Base-by-base conservation (phyloP, 78 protist species). In the Dictyostelium firmibasis region DNA sequence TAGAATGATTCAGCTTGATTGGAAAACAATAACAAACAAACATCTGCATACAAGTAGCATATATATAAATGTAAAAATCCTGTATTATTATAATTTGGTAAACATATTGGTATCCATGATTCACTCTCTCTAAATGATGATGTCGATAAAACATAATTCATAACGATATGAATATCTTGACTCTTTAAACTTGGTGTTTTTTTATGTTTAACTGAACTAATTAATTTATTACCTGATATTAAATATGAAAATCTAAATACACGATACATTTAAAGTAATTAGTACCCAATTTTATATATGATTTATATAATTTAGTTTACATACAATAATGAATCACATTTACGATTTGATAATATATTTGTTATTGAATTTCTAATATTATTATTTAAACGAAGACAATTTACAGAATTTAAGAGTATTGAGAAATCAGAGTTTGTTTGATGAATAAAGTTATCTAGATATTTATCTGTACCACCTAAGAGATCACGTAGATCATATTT, bases 41-140 rank as follows among this genome's bases (percentile, higher is more conserved):
- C 92, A 2, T 88, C 94, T 5, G 91, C 86, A 44, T 44, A 69
- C 20, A 95, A 76, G 82, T 57, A 95, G 41, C 94, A 86, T 57
- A 89, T 83, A 41, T 95, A 95, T 16, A 86, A 92, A 86, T 95
- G 94, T 14, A 95, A 83, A 87, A 83, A 95, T 14, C 92, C 82
- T 6, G 92, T 2, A 29, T 89, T 67, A 74, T 86, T 95, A 27
- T 88, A 95, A 43, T 95, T 85, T 10, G 97, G 97, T 82, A 95
- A 38, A 47, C 97, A 95, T 27, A 95, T 85, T 50, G 97, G 97
- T 29, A 74, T 88, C 94, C 94, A 95, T 83, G 96, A 38, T 38
- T 95, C 97, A 13, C 78, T 50, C 14, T 86, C 91, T 79, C 82
- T 91, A 23, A 86, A 81, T 64, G 96, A 77, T 82, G 94, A 78